These are phyloP conservation scores for Vitis hybrid DNA, from an alignment of 177 flowering plant species.

Conservation along the genomic window DNA sequence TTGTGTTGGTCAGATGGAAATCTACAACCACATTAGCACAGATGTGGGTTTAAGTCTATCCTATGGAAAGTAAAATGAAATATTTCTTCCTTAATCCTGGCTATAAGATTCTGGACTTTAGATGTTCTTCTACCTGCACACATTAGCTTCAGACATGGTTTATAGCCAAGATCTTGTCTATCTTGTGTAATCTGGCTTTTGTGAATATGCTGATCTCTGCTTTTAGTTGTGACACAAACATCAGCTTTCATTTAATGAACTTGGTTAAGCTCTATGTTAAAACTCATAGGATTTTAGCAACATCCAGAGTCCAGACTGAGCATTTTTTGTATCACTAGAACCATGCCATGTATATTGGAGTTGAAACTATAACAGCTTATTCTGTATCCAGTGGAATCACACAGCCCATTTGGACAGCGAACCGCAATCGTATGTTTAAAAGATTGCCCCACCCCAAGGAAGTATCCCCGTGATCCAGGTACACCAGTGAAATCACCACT, in stretches of 20 bases:
- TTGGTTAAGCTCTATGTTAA: neutral
- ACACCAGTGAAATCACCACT: conserved; percentile 73
- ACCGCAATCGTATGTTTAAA: conserved; percentile 75
- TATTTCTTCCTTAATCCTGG: no score
- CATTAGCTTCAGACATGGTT: no score
- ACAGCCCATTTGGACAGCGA: conserved; percentile 81
- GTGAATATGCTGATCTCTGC: neutral
- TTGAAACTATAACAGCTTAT: neutral
- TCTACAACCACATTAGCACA: no score
- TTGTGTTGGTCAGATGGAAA: no score
- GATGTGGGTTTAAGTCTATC: no score
- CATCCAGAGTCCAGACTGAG: neutral
- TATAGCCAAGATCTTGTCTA: no score
- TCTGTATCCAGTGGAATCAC: conserved; percentile 69
- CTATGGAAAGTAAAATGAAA: no score
- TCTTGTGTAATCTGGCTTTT: neutral
- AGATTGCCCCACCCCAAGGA: conserved; percentile 61
- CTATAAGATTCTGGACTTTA: no score
- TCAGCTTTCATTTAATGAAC: neutral
- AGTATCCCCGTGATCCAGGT: conserved; percentile 90
- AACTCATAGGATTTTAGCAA: neutral
- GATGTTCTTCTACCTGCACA: no score
- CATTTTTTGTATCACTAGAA: neutral
- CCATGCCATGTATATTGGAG: neutral
- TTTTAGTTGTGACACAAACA: neutral